Conservation (phyloP, 169 alveolate genomes). For the Miamiensis avidus region DNA sequence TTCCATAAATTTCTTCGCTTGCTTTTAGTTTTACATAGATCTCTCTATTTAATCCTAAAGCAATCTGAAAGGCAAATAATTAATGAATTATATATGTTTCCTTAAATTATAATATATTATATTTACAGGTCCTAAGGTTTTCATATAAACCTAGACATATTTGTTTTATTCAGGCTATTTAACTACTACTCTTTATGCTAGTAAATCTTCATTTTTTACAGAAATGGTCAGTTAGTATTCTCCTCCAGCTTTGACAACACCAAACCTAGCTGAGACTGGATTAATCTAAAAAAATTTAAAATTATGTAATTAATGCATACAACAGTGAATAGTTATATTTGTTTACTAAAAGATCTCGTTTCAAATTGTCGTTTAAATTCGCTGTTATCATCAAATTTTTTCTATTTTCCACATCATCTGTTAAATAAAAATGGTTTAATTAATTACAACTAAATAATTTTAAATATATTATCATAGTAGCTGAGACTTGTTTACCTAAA, state of each 20-base stretch:
- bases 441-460: too few species aligned
- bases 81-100: neutral
- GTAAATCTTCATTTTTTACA: conserved; percentile 81
- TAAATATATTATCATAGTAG: too few species aligned
- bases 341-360: conserved; percentile 53
- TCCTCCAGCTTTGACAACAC: conserved; percentile 61
- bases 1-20: conserved; percentile 19
- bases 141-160: conserved; percentile 37
- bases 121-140: conserved; percentile 46
- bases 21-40: conserved; percentile 26
- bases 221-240: conserved; percentile 64
- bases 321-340: neutral
- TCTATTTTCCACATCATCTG: conserved; percentile 78
- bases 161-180: conserved; percentile 54
- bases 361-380: conserved; percentile 78
- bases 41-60: conserved; percentile 47
- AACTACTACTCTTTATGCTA: conserved; percentile 74
- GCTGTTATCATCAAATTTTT: conserved; percentile 87
- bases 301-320: neutral
- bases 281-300: conserved; percentile 53
- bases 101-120: neutral
- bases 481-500: conserved; percentile 4
- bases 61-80: conserved; percentile 10
- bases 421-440: too few species aligned
- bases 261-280: conserved; percentile 74